Evolutionary conservation across 2,329 filamentous ascomycete species (phyloP).

Genomic region (Stagonosporopsis chrysanthemi): DNA sequence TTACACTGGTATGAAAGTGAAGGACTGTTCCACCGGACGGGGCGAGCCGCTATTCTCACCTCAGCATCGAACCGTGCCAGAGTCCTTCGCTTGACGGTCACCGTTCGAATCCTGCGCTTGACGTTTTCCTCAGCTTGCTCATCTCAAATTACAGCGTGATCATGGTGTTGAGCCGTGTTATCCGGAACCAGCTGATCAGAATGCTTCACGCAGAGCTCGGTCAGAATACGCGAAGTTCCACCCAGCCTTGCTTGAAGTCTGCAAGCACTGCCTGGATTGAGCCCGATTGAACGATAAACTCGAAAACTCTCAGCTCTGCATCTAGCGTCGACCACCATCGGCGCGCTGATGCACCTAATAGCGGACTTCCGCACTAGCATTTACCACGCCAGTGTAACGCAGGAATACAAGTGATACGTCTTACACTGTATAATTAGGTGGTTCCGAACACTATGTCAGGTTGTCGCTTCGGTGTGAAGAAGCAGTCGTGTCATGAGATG

Average conservation of each 20-base stretch:
- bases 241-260: background rate
- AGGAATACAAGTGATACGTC: background rate
- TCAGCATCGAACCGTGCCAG: slow-evolving; percentile 15
- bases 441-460: background rate
- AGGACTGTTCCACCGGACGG: slow-evolving; percentile 23
- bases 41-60: slow-evolving; percentile 20
- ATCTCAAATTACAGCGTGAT: background rate
- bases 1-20: slow-evolving; percentile 9
- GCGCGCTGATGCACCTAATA: too few species aligned
- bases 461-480: background rate
- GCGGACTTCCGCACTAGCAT: too few species aligned
- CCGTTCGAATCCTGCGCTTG: background rate
- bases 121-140: background rate
- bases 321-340: background rate
- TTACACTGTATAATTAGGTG: too few species aligned
- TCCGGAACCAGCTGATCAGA: background rate
- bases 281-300: background rate
- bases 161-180: background rate
- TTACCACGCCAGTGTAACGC: background rate
- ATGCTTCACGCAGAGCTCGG: background rate
- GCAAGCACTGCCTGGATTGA: background rate
- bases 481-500: background rate
- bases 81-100: slow-evolving; percentile 13
- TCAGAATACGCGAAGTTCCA: background rate
- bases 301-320: background rate